Percentiles rank a stretch among this genome's conserved stretches.
Conservation (phyloP, 2,329 filamentous ascomycete species). For the Hymenoscyphus linearis region DNA sequence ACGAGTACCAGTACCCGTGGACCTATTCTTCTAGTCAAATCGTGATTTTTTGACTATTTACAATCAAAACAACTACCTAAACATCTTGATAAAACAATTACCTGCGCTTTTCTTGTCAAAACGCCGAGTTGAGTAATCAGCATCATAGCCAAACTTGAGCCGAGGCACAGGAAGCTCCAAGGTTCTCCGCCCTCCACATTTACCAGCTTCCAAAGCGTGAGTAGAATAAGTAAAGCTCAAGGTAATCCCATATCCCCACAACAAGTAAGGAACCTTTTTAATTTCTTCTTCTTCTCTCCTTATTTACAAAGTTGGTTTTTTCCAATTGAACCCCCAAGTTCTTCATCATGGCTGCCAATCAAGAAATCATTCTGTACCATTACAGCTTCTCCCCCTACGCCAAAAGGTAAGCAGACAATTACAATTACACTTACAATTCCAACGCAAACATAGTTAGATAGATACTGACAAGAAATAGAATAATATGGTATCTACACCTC, state of each 20-base stretch:
- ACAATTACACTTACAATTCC: neutral
- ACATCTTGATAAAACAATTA: too few relatives aligned
- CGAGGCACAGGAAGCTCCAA: neutral
- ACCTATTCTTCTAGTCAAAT: too few relatives aligned
- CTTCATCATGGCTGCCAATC: slow-evolving; percentile 10
- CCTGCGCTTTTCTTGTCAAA: too few relatives aligned
- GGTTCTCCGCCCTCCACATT: neutral
- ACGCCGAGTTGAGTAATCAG: too few relatives aligned
- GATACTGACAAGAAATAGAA: slow-evolving; percentile 15
- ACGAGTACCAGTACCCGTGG: too few relatives aligned
- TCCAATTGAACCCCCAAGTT: neutral
- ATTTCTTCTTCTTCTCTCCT: neutral
- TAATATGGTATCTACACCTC: slow-evolving; percentile 64
- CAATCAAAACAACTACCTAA: too few relatives aligned
- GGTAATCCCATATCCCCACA: neutral
- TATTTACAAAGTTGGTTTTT: neutral
- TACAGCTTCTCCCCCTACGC: slow-evolving; percentile 63
- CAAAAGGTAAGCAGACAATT: slow-evolving; percentile 40
- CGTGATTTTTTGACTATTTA: too few relatives aligned
- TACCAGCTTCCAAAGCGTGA: neutral
- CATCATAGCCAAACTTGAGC: neutral
- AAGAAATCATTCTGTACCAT: slow-evolving; percentile 52
- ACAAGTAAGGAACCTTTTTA: neutral
- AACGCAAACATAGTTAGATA: neutral
- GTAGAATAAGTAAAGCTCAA: neutral